A percentile compares a stretch with the other conserved stretches of the same genome.
phyloP scores from a whole-genome alignment of 192 early-diverging fungal species.

The Geosiphon pyriformis region DNA sequence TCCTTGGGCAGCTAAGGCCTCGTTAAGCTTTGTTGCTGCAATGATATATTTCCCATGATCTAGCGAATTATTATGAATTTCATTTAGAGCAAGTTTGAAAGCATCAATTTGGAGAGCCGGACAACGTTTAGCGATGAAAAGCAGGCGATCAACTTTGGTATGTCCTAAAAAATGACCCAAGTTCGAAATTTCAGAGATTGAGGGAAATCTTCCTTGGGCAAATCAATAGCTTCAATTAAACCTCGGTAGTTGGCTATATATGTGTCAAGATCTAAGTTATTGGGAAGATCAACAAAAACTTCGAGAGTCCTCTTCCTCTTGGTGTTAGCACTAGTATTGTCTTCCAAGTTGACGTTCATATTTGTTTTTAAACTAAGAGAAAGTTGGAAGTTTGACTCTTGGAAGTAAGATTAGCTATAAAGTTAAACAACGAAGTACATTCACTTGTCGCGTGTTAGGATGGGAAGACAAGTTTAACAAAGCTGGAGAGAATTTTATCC shows the following conservation, averaged over 20 bases:
- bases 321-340: conserved; percentile 29
- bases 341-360: not conserved
- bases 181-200: too few species aligned
- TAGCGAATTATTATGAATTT: conserved; percentile 43
- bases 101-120: conserved; percentile 64
- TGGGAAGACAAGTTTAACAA: too few species aligned
- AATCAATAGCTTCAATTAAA: too few species aligned
- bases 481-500: too few species aligned
- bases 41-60: conserved; percentile 48
- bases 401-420: too few species aligned
- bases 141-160: conserved; percentile 60
- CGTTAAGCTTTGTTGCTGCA: conserved; percentile 52
- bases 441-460: too few species aligned
- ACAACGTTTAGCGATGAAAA: conserved; percentile 71
- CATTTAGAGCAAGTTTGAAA: conserved; percentile 54
- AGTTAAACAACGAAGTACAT: too few species aligned
- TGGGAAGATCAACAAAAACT: conserved; percentile 40
- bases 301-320: conserved; percentile 42
- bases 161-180: too few species aligned
- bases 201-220: too few species aligned
- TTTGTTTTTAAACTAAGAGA: too few species aligned
- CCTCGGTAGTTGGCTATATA: conserved; percentile 66
- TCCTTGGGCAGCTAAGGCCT: conserved; percentile 33
- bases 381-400: too few species aligned
- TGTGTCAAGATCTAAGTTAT: conserved; percentile 56